Base-by-base conservation (phyloP, 805 yeast species). In the Yamadazyma philogaea region DNA sequence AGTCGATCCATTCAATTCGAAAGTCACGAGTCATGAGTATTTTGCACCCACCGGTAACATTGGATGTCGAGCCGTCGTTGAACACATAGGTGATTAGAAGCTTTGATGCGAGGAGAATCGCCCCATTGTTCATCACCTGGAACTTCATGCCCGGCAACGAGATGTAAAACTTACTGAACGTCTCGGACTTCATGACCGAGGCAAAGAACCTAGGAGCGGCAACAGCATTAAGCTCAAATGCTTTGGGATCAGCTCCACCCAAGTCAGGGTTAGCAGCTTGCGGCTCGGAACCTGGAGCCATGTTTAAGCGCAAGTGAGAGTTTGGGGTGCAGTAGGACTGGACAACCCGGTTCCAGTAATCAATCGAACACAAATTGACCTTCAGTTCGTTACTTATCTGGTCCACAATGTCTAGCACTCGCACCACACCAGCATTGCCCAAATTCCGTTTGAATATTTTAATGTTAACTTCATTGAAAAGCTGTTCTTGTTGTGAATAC, bases 1-100 rank as follows among this genome's bases (percentile, higher is more conserved):
- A 65, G 53, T 86, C 95, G 33, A 84, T 58, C 79, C 85, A 84
- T 50, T 87, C 95, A 21, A 88, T 75, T 48, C 77, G 74, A 46
- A 86, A 65, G 40, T 73, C 75, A 24, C 82, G 68, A 54, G 79
- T 82, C 63, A 87, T 75, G 6, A 79, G 67, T 7, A 85, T 77
- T 48, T 79, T 79, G 32, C 82, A 61, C 15, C 77, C 77, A 0
- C 91, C 87, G 44, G 70, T 68, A 37, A 82, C 75, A 7, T 77
- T 73, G 7, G 85, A 79, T 50, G 74, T 74, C 2, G 90, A 81
- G 0, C 93, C 95, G 60, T 87, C 95, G 2, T 66, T 60, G 55
- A 79, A 85, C 59, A 75, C 45, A 39, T 57, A 60, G 14, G 54
- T 55, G n/a, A 64, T 40, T 18, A 47, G 42, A 30, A 68, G 45